phyloP scores from a whole-genome alignment of 306 rosid genomes.

The Cucurbita moschata region DNA sequence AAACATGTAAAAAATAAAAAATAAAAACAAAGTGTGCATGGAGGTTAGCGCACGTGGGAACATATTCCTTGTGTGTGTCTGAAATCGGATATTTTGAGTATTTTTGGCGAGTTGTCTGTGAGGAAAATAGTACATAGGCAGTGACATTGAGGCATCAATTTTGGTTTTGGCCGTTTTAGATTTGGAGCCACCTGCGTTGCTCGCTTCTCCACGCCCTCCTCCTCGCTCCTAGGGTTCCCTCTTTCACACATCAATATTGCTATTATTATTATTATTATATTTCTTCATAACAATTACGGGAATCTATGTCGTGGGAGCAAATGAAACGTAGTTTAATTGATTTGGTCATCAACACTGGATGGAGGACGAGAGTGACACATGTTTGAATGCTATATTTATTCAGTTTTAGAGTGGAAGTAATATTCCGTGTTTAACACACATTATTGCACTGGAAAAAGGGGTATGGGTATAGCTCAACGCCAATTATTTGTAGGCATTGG shows the following conservation, averaged over 20 bases:
- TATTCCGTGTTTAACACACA: neutral
- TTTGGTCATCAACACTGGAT: too few relatives aligned
- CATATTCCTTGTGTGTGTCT: neutral
- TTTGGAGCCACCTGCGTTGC: neutral
- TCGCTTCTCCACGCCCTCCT: neutral
- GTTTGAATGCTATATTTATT: neutral
- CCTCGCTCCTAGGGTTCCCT: neutral
- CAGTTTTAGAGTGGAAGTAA: neutral
- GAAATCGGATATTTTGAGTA: neutral
- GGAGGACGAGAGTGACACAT: too few relatives aligned
- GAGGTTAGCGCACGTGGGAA: neutral
- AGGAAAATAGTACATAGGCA: neutral
- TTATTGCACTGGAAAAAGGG: neutral
- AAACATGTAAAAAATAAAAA: too few relatives aligned
- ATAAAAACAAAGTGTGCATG: neutral
- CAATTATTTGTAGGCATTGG: neutral
- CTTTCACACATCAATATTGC: neutral
- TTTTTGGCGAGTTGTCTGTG: neutral
- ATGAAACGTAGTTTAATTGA: too few relatives aligned
- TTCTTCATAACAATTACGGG: too few relatives aligned
- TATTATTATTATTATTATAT: too few relatives aligned
- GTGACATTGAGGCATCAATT: neutral
- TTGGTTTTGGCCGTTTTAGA: neutral
- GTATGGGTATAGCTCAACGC: neutral
- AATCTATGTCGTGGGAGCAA: too few relatives aligned